These are phyloP conservation scores for Chlorella sp. DNA, from an alignment of 139 green algal species.

Conservation along the genomic window DNA sequence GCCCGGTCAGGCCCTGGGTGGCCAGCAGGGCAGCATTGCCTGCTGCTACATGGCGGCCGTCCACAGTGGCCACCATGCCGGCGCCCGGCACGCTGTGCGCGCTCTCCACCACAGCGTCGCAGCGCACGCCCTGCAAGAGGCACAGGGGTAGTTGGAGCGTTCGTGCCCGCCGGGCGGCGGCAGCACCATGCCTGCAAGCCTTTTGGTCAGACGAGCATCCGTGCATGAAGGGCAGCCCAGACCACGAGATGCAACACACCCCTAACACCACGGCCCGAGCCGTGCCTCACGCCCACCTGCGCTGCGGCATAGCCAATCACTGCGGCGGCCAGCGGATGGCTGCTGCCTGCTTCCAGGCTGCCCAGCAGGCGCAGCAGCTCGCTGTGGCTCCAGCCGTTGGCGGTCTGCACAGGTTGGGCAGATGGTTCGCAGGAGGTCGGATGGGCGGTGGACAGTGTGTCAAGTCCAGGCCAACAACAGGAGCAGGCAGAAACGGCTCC, in stretches of 20 bases:
- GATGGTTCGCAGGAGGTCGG: too few species aligned
- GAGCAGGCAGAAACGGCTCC: too few species aligned
- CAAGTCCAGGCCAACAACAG: too few species aligned
- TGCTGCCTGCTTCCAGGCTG: conserved; percentile 73
- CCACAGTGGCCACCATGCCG: conserved; percentile 75
- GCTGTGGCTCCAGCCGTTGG: neutral
- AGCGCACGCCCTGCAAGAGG: neutral
- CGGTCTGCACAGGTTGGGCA: neutral
- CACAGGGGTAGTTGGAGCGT: too few species aligned
- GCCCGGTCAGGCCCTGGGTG: neutral
- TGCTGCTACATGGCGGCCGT: conserved; percentile 66
- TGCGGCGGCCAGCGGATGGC: conserved; percentile 77
- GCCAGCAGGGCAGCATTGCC: conserved; percentile 57
- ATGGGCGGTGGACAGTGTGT: too few species aligned
- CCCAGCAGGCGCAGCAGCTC: conserved; percentile 75
- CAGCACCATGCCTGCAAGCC: too few species aligned
- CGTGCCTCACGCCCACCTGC: neutral
- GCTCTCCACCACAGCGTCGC: conserved; percentile 5
- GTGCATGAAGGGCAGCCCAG: too few species aligned
- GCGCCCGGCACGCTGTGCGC: conserved; percentile 66
- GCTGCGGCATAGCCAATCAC: conserved; percentile 38
- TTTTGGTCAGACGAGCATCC: too few species aligned
- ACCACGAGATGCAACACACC: too few species aligned
- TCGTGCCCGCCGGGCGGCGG: too few species aligned
- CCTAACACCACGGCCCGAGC: too few species aligned